Evolutionary conservation across 768 basidiomycete species (phyloP).

Genomic region (Kwoniella europaea): DNA sequence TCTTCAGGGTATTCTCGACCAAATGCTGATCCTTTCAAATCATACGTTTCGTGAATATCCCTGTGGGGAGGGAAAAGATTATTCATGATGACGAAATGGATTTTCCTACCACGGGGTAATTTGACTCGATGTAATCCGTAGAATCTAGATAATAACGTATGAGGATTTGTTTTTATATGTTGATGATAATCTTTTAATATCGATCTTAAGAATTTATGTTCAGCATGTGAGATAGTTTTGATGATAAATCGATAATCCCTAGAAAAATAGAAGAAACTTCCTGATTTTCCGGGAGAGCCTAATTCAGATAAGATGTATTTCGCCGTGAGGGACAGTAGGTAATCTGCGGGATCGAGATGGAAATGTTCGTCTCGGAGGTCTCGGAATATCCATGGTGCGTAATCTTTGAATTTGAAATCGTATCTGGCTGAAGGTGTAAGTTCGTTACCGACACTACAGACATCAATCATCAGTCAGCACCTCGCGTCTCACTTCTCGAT

Average conservation of each 20-base stretch:
- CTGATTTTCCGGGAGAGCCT: constrained; percentile 96
- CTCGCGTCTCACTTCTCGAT: background rate
- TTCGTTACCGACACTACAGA: constrained; percentile 85
- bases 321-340: constrained; percentile 91
- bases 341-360: constrained; percentile 94
- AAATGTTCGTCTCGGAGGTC: constrained; percentile 92
- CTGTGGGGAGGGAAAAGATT: constrained; percentile 97
- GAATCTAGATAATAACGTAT: constrained; percentile 89
- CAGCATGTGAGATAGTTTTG: constrained; percentile 94
- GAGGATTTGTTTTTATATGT: constrained; percentile 87
- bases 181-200: constrained; percentile 83
- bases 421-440: constrained; percentile 96
- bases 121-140: constrained; percentile 98
- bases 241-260: constrained; percentile 99
- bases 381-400: constrained; percentile 97
- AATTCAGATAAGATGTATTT: constrained; percentile 98
- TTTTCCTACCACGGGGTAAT: constrained; percentile 88
- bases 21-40: constrained; percentile 92
- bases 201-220: constrained; percentile 88
- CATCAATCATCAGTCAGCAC: background rate
- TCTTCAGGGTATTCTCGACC: constrained; percentile 87
- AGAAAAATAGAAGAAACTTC: constrained; percentile 99
- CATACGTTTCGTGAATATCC: constrained; percentile 96
- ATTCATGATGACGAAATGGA: constrained; percentile 99
- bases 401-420: constrained; percentile 99